Conservation (phyloP, 805 yeast genomes). For the Candida jianshihensis region DNA sequence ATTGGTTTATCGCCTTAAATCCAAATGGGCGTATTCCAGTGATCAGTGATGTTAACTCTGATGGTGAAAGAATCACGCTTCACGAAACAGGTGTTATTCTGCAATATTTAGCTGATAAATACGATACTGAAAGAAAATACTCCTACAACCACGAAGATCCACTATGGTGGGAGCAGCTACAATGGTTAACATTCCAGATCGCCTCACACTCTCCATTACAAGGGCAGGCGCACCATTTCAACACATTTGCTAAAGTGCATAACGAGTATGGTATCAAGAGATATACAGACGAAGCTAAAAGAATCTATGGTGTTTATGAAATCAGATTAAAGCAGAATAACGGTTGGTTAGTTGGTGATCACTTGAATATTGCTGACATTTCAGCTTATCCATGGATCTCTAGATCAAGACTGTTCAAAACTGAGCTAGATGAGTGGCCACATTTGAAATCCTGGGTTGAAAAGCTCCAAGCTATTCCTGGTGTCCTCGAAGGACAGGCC, state of each 20-base stretch:
- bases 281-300: slow-evolving; percentile 39
- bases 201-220: slow-evolving; percentile 52
- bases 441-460: slow-evolving; percentile 33
- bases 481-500: slow-evolving; percentile 11
- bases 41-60: slow-evolving; percentile 25
- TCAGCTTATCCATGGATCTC: slow-evolving; percentile 40
- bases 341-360: slow-evolving; percentile 53
- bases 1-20: slow-evolving; percentile 46
- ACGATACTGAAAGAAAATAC: slow-evolving; percentile 42
- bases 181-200: slow-evolving; percentile 47
- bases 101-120: slow-evolving; percentile 48
- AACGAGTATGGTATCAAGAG: slow-evolving; percentile 44
- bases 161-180: slow-evolving; percentile 42
- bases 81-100: slow-evolving; percentile 56
- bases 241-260: slow-evolving; percentile 36
- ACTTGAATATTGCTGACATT: slow-evolving; percentile 50
- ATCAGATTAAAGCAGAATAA: slow-evolving; percentile 35
- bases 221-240: slow-evolving; percentile 42
- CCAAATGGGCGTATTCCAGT: slow-evolving; percentile 60
- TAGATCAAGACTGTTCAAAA: slow-evolving; percentile 27
- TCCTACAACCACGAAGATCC: slow-evolving; percentile 27
- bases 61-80: slow-evolving; percentile 36
- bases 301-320: slow-evolving; percentile 47
- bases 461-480: slow-evolving; percentile 25
- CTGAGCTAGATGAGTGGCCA: slow-evolving; percentile 22